These are phyloP conservation scores for Salix koriyanagi DNA, from an alignment of 345 rosid species.

Conservation along the genomic window DNA sequence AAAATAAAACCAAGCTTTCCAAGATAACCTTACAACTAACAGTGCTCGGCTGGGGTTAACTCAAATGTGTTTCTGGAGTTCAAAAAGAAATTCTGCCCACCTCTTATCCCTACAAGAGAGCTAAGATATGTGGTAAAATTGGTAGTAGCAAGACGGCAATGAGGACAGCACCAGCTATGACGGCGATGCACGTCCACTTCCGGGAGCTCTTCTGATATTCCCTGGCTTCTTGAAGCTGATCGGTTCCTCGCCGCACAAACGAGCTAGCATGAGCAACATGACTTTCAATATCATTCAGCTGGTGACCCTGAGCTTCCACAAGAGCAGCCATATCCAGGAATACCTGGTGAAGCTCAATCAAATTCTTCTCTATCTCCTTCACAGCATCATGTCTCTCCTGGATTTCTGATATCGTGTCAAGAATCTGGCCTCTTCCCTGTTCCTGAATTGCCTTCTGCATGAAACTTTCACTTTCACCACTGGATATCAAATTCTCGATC, in stretches of 20 bases:
- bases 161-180: constrained; percentile 42
- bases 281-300: constrained; percentile 75
- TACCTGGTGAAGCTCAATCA: constrained; percentile 75
- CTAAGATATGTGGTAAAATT: constrained; percentile 30
- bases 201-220: constrained; percentile 72
- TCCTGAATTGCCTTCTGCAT: constrained; percentile 84
- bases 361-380: constrained; percentile 81
- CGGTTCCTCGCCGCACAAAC: constrained; percentile 67
- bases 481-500: constrained; percentile 64
- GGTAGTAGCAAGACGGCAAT: constrained; percentile 48
- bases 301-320: constrained; percentile 83
- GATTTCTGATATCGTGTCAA: constrained; percentile 78
- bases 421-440: constrained; percentile 77
- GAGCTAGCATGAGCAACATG: constrained; percentile 76
- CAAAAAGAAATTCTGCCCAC: background rate
- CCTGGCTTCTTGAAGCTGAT: constrained; percentile 60
- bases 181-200: constrained; percentile 68
- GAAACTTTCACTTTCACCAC: constrained; percentile 82
- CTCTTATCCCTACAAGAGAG: constrained; percentile 1
- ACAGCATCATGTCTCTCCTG: constrained; percentile 84
- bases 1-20: background rate
- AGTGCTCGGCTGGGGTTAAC: background rate
- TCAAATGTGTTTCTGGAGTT: background rate
- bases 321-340: constrained; percentile 85
- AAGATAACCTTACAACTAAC: background rate